Base-by-base conservation (phyloP, 108 stramenopile genomes). In the Seminavis robusta region DNA sequence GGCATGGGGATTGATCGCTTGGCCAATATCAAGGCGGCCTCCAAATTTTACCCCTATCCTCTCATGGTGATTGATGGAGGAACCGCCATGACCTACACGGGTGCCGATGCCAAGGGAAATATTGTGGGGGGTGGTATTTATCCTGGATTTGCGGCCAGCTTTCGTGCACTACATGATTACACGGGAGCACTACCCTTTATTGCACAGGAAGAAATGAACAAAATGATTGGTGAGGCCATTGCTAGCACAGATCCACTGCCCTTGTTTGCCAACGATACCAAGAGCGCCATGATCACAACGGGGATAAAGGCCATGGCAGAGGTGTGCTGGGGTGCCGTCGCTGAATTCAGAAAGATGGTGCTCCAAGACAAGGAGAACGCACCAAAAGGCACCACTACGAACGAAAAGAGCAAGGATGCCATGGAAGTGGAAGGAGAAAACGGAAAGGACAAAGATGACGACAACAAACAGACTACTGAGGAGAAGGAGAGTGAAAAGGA, bases 101-200 rank as follows among this genome's bases (percentile, higher is more conserved):
- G 70, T 4, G 39, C 77, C 3, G 75, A 88, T 54, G 37, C 26
- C 0, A 56, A 66, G 6, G 86, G 84, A 0, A 39, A 70, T 4
- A 72, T 92, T n/a, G 20, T 84, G 38, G 90, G 90, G 24, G 86
- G 86, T 7, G 87, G 87, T 2, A 91, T 91, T 50, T 56, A 66
- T 1, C 79, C 81, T 0, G 90, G 90, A 73, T 31, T 36, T 71
- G 0, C 33, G 65, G 29, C 4, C 25, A 27, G 6, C 4, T 66
- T 80, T 31, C 55, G 61, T 3, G 46, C 63, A 9, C 33, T 92
- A 67, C 41, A 58, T 1, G 73, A 76, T 2, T 57, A 63, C 40
- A 75, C 79, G 0, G 83, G 71, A 16, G 64, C 65, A 0, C 56
- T 92, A n/a, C 86, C 86, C 11, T 4, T 16, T 0, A 69, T 88